Base-by-base conservation (phyloP, 805 yeast genomes). In the Candida ficus region DNA sequence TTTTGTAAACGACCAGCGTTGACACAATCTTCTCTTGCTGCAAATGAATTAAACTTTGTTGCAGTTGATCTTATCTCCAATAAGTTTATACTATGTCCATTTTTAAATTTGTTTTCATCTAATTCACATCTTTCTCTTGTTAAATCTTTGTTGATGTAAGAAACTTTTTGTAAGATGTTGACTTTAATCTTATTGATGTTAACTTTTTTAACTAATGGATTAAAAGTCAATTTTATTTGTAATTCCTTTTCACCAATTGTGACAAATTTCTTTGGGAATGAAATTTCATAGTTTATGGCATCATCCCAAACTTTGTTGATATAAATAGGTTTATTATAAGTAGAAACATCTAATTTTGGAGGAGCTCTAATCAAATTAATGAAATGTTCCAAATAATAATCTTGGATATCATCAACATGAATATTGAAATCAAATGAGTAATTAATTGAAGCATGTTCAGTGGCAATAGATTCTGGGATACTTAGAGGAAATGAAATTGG, bases 261-360 rank as follows among this genome's bases (percentile, higher is more conserved):
- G 10, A 83, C 76, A 57, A 70, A 84, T 52, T 84, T 85, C 43
- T 71, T 71, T 0, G 90, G 89, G 43, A 85, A 71, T 0, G 88
- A 74, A 13, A 85, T 71, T 47, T 83, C 83, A 59, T 85, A 85
- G 41, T 78, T 78, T 28, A 85, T 60, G 0, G 87, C 59, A 41
- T 83, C 80, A 49, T 78, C 77, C 93, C 93, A 85, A 1, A 78
- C 70, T 46, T 85, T 70, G 56, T 81, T 83, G 27, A 85, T 87
- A 57, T 80, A 83, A 14, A 85, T 74, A 0, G 95, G 88, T 54
- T 83, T 85, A 54, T 83, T 82, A 6, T 64, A 63, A 1, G 71
- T 64, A 0, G 69, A 60, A 2, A 59, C 44, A 1, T 68, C 66
- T 6, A 49, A 46, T 8, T 54, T 49, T 6, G 74, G 74, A 2